Percentiles rank a stretch among this genome's conserved stretches.
Conservation (phyloP, 805 yeast genomes). For the Suhomyces vadensis region DNA sequence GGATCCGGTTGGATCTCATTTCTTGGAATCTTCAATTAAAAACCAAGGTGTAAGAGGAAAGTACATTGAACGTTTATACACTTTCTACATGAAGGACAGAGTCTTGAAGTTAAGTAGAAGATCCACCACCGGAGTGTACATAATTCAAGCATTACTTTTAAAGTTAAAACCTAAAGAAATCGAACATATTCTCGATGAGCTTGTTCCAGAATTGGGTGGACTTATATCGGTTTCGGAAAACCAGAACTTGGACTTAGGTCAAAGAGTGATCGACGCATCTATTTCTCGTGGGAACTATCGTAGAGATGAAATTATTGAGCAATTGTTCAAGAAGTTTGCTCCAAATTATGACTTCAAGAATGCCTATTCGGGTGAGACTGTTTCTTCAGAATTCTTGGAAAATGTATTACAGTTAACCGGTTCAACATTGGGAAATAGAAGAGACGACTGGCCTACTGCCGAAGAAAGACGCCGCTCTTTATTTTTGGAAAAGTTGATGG, state of each 20-base stretch:
- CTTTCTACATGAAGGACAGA: constrained; percentile 70
- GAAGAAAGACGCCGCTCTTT: constrained; percentile 81
- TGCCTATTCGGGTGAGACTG: constrained; percentile 11
- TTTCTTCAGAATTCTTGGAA: constrained; percentile 57
- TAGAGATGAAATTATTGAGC: constrained; percentile 57
- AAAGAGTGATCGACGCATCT: constrained; percentile 66
- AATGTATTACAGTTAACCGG: constrained; percentile 62
- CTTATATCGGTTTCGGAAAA: constrained; percentile 51
- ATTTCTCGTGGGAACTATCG: constrained; percentile 55
- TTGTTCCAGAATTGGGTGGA: constrained; percentile 65
- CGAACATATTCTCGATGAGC: constrained; percentile 57
- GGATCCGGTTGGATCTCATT: constrained; percentile 92
- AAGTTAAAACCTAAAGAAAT: constrained; percentile 65
- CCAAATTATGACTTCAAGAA: constrained; percentile 35
- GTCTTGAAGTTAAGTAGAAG: constrained; percentile 72
- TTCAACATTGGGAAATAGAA: constrained; percentile 78
- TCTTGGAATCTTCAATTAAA: constrained; percentile 70
- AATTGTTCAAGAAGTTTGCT: constrained; percentile 41
- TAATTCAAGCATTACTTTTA: constrained; percentile 68
- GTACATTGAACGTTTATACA: constrained; percentile 69
- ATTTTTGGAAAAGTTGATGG: constrained; percentile 70
- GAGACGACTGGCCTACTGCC: constrained; percentile 90
- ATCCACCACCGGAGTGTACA: constrained; percentile 81
- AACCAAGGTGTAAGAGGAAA: constrained; percentile 61
- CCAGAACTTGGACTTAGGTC: constrained; percentile 70